Base-by-base conservation (phyloP, 2,329 filamentous ascomycete species). In the Berkeleyomyces basicola region DNA sequence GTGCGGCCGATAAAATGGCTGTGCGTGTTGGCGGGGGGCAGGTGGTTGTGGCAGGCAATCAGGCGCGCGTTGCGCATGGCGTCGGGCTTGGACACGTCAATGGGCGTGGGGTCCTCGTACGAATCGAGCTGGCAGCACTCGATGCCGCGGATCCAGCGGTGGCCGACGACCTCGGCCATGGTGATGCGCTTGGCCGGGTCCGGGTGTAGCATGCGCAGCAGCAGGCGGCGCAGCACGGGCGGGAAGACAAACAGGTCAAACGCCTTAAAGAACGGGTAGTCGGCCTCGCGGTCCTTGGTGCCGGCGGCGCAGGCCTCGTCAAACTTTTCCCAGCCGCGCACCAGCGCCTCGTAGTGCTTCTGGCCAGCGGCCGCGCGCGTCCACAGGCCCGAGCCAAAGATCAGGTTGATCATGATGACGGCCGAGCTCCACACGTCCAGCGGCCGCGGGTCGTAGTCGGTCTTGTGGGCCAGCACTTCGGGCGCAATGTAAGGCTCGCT, bases 391-490 rank as follows among this genome's bases (percentile, higher is more conserved):
- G 83, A 87, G 51, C 82, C 81, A 69, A 87, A 87, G 46, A 82
- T 82, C 66, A 95, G 81, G 66, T 86, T 85, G 64, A 95, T 76
- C 79, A 89, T 92, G 67, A 93, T 86, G 63, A 95, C 85, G 33
- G 85, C 90, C 59, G 86, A 86, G 62, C 87, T 86, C 90, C 90
- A 96, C 10, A 95, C 86, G 69, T 96, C 90, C 10, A 95, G 76
- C 3, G 85, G 82, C 55, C 89, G 84, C 1, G 90, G 86, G 70
- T 95, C 90, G 68, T 80, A 84, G 60, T 77, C 73, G 68, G 75
- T 73, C 66, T 83, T 77, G 76, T 88, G 88, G 55, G 78, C 79
- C 43, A 93, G 76, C 4, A 95, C 88, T 71, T 95, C 90, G 1
- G 90, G 90, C 0, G 90, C 88, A 68, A 93, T 90, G 71, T 95